Evolutionary conservation across 345 rosid genomes (phyloP).

Genomic region (Hevea brasiliensis): DNA sequence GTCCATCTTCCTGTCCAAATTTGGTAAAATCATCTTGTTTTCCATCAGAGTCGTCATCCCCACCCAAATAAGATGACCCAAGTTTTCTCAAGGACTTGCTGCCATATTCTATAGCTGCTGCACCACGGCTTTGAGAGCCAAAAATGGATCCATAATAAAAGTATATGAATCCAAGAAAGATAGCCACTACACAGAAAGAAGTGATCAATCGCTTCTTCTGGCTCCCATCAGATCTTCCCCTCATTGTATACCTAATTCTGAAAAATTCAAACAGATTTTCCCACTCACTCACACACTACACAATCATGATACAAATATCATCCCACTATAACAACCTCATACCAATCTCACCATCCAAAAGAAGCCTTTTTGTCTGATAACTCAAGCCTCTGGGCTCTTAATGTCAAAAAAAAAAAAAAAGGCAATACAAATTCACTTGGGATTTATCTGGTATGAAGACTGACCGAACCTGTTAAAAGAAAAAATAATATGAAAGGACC

Average conservation of each 20-base stretch:
- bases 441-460: background rate
- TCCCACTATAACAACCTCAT: background rate
- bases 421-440: background rate
- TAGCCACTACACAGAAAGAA: conserved; percentile 44
- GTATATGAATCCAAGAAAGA: conserved; percentile 70
- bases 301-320: conserved; percentile 35
- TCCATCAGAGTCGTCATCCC: conserved; percentile 70
- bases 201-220: conserved; percentile 82
- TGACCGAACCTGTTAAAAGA: background rate
- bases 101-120: conserved; percentile 83
- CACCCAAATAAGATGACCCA: conserved; percentile 75
- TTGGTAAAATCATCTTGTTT: conserved; percentile 55
- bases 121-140: conserved; percentile 58
- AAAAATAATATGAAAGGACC: too few relatives aligned
- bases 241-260: conserved; percentile 45
- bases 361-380: background rate
- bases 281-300: conserved; percentile 1
- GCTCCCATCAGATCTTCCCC: conserved; percentile 89
- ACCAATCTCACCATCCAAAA: conserved; percentile 9
- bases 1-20: conserved; percentile 51
- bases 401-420: background rate
- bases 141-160: conserved; percentile 66
- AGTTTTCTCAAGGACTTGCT: conserved; percentile 65
- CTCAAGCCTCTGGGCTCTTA: background rate
- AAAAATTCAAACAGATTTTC: conserved; percentile 22